Evolutionary conservation across 495 filamentous ascomycete species (phyloP), one percentile per base, ranked within the genome.

Genomic region (Xylaria telfairii): DNA sequence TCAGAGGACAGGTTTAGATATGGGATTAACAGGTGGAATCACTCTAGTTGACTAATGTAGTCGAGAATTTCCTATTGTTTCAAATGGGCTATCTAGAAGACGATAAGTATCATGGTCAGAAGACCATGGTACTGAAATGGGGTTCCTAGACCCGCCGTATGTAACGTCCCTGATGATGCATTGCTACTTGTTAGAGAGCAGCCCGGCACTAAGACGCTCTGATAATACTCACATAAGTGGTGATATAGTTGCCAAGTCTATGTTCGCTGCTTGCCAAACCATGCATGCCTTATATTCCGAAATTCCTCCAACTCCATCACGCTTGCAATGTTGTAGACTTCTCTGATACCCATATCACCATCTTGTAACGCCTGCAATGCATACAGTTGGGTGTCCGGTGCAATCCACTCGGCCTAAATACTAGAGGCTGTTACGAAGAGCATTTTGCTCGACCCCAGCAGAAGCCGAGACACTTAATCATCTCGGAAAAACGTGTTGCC

Each of bases 401-500:
- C 28, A 65, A 41, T 66, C 5, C 39, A 66, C 61, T 67, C 59
- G 32, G 42, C 62, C 32, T 59, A 51, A 67, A 65, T 47, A 51
- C 21, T 21, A 49, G 39, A 65, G 21, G 46, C 37, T 34, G 30
- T 13, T 15, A 57, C 39, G 26, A 28, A 59, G 19, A 67, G 24
- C 61, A 39, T 15, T 65, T 30, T 5, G 28, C 41, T 70, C 30
- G 32, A 24, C 37, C 53, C 9, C 26, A 19, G 30, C 39, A 60
- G 30, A 21, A 46, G 30, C 46, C 37, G 41, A 24, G n/a, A 49
- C 13, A 15, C 37, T 70, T 76, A 82, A 69, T 83, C 81, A 68
- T 85, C 82, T 67, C 82, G 81, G 73, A 85, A 87, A 72, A 86
- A 86, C 0, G 79, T 73, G 56, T 78, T 80, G 17, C 72, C 76